Percentiles rank a stretch among this genome's conserved stretches.
These are phyloP conservation scores for Penicillium antarcticum DNA, from an alignment of 495 filamentous ascomycete species.

Conservation along the genomic window DNA sequence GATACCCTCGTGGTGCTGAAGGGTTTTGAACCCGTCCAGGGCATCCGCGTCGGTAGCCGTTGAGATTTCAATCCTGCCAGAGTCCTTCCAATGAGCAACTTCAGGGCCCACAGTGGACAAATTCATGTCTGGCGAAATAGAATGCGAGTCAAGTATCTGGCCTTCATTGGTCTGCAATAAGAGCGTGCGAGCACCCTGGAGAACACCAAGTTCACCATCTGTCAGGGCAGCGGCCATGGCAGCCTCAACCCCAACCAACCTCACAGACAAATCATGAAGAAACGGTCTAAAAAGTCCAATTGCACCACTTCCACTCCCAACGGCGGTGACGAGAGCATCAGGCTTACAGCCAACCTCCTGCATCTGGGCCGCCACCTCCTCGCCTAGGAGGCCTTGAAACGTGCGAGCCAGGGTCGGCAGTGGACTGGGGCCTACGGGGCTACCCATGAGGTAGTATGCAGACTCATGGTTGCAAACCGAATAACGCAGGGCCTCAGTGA, in stretches of 20 bases:
- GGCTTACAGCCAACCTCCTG: conserved; percentile 19
- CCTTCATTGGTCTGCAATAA: conserved; percentile 32
- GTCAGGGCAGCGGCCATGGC: conserved; percentile 23
- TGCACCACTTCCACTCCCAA: conserved; percentile 27
- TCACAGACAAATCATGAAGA: conserved; percentile 11
- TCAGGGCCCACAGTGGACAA: conserved; percentile 32
- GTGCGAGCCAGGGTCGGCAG: conserved; percentile 30
- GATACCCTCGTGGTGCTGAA: conserved; percentile 30
- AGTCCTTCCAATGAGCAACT: conserved; percentile 32
- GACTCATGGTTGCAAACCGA: conserved; percentile 28
- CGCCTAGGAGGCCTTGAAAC: conserved; percentile 32
- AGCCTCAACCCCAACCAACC: conserved; percentile 28
- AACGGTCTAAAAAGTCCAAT: conserved; percentile 32
- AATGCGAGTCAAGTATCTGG: conserved; percentile 28
- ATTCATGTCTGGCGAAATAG: conserved; percentile 34
- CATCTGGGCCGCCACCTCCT: conserved; percentile 31
- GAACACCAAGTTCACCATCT: conserved; percentile 27
- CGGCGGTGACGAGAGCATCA: conserved; percentile 26
- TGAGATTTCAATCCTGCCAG: conserved; percentile 25
- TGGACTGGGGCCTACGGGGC: conserved; percentile 30
- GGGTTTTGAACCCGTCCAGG: conserved; percentile 29
- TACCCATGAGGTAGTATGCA: conserved; percentile 32
- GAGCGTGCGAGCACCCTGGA: conserved; percentile 30
- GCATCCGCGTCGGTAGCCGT: conserved; percentile 32
- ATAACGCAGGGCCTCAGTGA: conserved; percentile 33